phyloP scores from a whole-genome alignment of 768 basidiomycete genomes.

The Podaxis sp. region DNA sequence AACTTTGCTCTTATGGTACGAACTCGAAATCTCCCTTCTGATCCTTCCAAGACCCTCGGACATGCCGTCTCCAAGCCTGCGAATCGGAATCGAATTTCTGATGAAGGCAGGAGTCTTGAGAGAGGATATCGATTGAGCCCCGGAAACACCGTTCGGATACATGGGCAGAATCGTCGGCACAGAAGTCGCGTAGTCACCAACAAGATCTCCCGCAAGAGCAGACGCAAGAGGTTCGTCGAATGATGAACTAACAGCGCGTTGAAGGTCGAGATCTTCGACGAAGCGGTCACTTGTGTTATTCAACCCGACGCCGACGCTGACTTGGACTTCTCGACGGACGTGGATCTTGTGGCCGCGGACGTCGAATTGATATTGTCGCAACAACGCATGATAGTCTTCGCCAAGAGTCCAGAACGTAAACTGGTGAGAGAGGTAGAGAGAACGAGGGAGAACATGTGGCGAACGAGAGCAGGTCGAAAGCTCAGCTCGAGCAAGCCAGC shows the following conservation, averaged over 20 bases:
- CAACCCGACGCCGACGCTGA: constrained; percentile 24
- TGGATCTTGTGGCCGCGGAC: constrained; percentile 59
- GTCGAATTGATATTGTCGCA: constrained; percentile 62
- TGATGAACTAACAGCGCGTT: constrained; percentile 41
- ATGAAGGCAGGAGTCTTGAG: constrained; percentile 7
- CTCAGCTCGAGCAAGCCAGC: constrained; percentile 79
- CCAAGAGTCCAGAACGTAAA: constrained; percentile 78
- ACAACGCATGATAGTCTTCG: constrained; percentile 79
- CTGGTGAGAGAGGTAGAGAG: constrained; percentile 84
- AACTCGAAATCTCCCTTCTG: constrained; percentile 51
- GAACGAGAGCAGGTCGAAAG: constrained; percentile 71
- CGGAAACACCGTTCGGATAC: constrained; percentile 69
- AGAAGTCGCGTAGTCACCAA: constrained; percentile 38
- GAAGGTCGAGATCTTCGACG: constrained; percentile 45
- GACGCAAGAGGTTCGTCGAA: constrained; percentile 81
- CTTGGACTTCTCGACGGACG: constrained; percentile 65
- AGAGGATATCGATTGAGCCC: constrained; percentile 20
- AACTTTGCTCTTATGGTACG: constrained; percentile 25
- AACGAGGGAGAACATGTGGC: constrained; percentile 59
- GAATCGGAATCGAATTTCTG: constrained; percentile 54
- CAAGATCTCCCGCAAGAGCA: constrained; percentile 66
- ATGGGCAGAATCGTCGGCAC: constrained; percentile 61
- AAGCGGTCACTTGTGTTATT: constrained; percentile 41
- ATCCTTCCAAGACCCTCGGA: constrained; percentile 62
- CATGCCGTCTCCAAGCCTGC: constrained; percentile 53